phyloP scores from a whole-genome alignment of 257 asterid genomes.

The Leonotis leonurus region DNA sequence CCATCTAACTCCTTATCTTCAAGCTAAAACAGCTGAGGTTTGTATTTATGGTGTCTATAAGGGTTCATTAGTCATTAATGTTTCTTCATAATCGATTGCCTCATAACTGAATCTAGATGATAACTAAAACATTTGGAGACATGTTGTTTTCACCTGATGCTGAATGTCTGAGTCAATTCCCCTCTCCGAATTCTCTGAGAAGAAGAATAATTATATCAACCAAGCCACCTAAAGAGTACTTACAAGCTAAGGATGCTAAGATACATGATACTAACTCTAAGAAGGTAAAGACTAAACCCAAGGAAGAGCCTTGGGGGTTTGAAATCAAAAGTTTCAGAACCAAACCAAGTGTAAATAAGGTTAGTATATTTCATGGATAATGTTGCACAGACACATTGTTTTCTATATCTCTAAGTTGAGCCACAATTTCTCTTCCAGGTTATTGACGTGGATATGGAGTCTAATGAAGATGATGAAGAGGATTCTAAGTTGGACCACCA shows the following conservation, averaged over 20 bases:
- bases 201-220: constrained; percentile 33
- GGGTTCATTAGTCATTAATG: background rate
- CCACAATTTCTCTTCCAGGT: constrained; percentile 7
- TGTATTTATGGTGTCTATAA: background rate
- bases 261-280: constrained; percentile 15
- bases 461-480: constrained; percentile 21
- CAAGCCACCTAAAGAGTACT: constrained; percentile 40
- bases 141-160: constrained; percentile 29
- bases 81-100: background rate
- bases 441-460: constrained; percentile 17
- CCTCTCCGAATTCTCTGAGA: constrained; percentile 32
- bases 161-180: constrained; percentile 32
- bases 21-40: constrained; percentile 38
- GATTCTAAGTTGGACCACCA: constrained; percentile 13
- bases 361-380: constrained; percentile 1
- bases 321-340: constrained; percentile 19
- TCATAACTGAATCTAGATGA: constrained; percentile 26
- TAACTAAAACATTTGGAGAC: constrained; percentile 34
- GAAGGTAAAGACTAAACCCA: constrained; percentile 4
- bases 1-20: constrained; percentile 35
- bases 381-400: background rate
- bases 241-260: constrained; percentile 17
- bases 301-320: constrained; percentile 24
- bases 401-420: background rate
- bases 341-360: constrained; percentile 13